A percentile compares a stretch with the other conserved stretches of the same genome.
phyloP scores from a whole-genome alignment of 148 eudicot species.

The Silene uniflora region DNA sequence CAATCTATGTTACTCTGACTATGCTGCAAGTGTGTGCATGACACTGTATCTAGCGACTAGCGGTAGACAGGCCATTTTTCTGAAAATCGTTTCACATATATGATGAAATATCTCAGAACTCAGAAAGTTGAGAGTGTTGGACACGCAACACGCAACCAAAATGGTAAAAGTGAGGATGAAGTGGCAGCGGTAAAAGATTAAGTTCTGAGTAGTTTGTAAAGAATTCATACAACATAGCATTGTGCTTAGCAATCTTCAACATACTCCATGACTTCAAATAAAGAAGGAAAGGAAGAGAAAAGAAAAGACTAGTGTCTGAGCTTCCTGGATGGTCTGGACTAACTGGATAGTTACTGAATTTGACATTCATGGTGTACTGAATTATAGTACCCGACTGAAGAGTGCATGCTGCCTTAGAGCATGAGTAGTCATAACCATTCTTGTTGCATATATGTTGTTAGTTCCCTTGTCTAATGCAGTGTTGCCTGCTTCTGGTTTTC shows the following conservation, averaged over 20 bases:
- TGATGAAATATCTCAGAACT: too few species aligned
- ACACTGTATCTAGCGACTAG: too few species aligned
- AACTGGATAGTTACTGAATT: not conserved
- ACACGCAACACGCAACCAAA: too few species aligned
- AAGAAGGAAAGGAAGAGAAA: not conserved
- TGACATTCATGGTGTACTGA: not conserved
- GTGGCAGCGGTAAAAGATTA: too few species aligned
- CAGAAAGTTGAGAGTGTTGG: too few species aligned
- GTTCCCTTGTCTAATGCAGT: not conserved
- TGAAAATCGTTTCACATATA: too few species aligned
- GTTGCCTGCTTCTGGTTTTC: slow-evolving; percentile 2
- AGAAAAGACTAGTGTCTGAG: not conserved
- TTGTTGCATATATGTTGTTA: not conserved
- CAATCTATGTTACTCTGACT: too few species aligned
- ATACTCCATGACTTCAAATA: not conserved
- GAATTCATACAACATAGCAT: not conserved
- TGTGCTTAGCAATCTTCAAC: not conserved
- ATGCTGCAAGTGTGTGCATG: too few species aligned
- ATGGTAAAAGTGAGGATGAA: too few species aligned
- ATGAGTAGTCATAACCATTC: not conserved
- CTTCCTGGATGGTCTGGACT: not conserved
- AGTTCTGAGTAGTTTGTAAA: not conserved
- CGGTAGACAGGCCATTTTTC: too few species aligned
- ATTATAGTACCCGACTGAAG: not conserved
- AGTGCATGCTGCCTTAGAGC: not conserved